Evolutionary conservation across 1,139 yeast genomes (phyloP).

Genomic region (Geotrichum histeridarum): DNA sequence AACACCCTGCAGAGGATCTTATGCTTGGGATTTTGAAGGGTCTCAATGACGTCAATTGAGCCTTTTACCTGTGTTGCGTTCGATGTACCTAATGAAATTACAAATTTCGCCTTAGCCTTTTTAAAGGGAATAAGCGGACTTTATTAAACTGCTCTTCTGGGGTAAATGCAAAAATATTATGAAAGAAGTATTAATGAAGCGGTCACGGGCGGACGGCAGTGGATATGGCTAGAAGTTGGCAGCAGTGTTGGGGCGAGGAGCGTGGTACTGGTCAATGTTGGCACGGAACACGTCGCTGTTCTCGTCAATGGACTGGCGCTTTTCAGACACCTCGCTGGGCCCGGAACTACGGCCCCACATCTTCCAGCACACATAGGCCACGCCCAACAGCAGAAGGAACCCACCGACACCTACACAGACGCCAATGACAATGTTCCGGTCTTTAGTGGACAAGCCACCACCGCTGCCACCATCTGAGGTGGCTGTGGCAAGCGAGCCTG

Average conservation of each 20-base stretch:
- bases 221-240: conserved; percentile 38
- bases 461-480: conserved; percentile 13
- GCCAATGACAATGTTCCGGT: conserved; percentile 33
- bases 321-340: background rate
- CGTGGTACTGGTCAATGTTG: conserved; percentile 38
- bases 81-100: too few relatives aligned
- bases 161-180: background rate
- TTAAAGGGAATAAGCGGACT: too few relatives aligned
- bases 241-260: conserved; percentile 32
- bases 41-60: too few relatives aligned
- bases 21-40: too few relatives aligned
- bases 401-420: conserved; percentile 35
- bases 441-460: conserved; percentile 27
- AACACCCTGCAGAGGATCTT: too few relatives aligned
- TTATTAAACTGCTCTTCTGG: too few relatives aligned
- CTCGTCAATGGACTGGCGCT: conserved; percentile 2
- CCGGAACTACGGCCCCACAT: conserved; percentile 25
- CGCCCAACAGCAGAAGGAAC: conserved; percentile 28
- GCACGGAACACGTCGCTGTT: conserved; percentile 33
- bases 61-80: too few relatives aligned
- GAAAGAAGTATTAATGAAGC: background rate
- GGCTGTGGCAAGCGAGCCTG: conserved; percentile 25
- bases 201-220: too few relatives aligned
- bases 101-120: too few relatives aligned
- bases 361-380: conserved; percentile 29